Evolutionary conservation across 2,329 filamentous ascomycete species (phyloP).

Genomic region (Stachybotrys elegans): DNA sequence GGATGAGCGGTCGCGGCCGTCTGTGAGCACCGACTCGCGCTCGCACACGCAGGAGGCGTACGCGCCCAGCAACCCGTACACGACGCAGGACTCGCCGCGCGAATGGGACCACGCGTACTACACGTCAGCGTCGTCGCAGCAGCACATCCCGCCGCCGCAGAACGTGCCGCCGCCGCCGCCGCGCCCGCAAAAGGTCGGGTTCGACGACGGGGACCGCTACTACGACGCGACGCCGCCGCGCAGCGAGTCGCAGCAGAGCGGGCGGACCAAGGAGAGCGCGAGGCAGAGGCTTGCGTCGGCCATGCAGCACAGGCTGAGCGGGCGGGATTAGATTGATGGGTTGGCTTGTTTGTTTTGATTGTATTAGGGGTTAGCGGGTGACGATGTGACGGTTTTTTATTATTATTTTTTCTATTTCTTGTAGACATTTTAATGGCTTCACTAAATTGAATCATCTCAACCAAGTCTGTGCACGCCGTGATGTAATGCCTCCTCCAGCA

Average conservation of each 20-base stretch:
- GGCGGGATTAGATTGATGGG: slow-evolving; percentile 14
- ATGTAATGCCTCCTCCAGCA: too few species aligned
- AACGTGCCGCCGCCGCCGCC: slow-evolving; percentile 28
- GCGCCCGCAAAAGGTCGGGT: slow-evolving; percentile 29
- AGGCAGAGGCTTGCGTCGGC: slow-evolving; percentile 26
- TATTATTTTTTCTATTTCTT: too few species aligned
- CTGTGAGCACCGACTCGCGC: slow-evolving; percentile 12
- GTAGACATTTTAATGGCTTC: too few species aligned
- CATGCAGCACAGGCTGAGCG: slow-evolving; percentile 48
- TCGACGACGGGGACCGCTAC: slow-evolving; percentile 27
- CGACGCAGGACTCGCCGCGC: slow-evolving; percentile 13
- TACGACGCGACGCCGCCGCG: slow-evolving; percentile 20
- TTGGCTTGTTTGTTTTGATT: too few species aligned
- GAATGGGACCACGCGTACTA: slow-evolving; percentile 26
- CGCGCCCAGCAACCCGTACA: slow-evolving; percentile 15
- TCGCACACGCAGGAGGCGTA: too few species aligned
- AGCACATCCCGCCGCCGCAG: slow-evolving; percentile 13
- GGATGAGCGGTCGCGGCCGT: slow-evolving; percentile 16
- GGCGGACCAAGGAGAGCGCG: slow-evolving; percentile 22
- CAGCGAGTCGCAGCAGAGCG: slow-evolving; percentile 8
- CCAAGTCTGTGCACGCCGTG: too few species aligned
- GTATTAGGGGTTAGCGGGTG: too few species aligned
- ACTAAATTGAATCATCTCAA: too few species aligned
- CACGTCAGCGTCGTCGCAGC: slow-evolving; percentile 9
- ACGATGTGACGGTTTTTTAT: too few species aligned